Percentiles rank a stretch among this genome's conserved stretches.
Conservation (phyloP, 116 monocot genomes). For the Papilionanthe hybrid region DNA sequence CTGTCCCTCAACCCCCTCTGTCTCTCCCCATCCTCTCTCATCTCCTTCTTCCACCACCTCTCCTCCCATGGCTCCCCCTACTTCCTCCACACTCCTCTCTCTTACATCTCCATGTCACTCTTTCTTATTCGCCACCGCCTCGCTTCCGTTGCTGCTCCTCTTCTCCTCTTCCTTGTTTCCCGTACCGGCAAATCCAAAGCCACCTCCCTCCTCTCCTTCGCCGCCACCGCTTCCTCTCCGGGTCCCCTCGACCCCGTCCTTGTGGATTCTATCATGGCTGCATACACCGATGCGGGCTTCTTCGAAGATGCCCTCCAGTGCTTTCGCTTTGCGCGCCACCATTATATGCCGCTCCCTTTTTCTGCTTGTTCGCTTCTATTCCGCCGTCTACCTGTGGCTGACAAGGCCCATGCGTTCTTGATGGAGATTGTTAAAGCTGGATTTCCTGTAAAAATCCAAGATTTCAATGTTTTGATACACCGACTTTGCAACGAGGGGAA, state of each 20-base stretch:
- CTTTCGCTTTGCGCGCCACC: conserved; percentile 30
- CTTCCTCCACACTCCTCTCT: conserved; percentile 64
- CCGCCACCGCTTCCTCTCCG: conserved; percentile 19
- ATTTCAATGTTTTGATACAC: conserved; percentile 55
- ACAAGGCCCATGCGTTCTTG: conserved; percentile 45
- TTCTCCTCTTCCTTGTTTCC: conserved; percentile 58
- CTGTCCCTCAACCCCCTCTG: conserved; percentile 36
- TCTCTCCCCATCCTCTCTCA: conserved; percentile 44
- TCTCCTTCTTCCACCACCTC: conserved; percentile 38
- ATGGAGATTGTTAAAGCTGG: conserved; percentile 43
- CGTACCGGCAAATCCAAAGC: conserved; percentile 54
- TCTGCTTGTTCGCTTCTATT: conserved; percentile 23
- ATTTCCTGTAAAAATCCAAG: conserved; percentile 29
- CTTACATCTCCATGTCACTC: conserved; percentile 62
- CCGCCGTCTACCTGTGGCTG: conserved; percentile 14
- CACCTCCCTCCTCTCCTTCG: conserved; percentile 36
- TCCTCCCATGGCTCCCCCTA: conserved; percentile 16
- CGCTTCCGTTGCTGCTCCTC: conserved; percentile 28
- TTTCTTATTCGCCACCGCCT: conserved; percentile 46
- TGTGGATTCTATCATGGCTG: conserved; percentile 27
- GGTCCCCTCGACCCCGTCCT: conserved; percentile 16
- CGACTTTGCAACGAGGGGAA: conserved; percentile 43
- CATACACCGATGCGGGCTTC: conserved; percentile 33
- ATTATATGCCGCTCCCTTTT: conserved; percentile 19
- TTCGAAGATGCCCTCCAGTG: conserved; percentile 63